These are phyloP conservation scores for Knoxdaviesia proteae DNA, from an alignment of 2,329 filamentous ascomycete species.

Conservation along the genomic window DNA sequence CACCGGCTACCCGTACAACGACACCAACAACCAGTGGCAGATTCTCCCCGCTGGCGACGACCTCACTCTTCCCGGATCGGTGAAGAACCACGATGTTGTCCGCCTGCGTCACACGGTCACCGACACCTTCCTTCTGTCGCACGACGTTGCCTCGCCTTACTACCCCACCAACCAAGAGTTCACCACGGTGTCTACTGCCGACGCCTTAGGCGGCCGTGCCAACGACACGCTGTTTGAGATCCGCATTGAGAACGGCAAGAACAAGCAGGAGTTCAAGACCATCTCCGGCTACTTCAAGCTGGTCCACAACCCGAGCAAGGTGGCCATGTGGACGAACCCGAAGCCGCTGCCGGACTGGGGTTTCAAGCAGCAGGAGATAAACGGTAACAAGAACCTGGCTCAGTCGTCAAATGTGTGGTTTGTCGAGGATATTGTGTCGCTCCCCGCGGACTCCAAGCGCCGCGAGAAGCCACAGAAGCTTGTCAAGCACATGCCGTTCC, in stretches of 20 bases:
- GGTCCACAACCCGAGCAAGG: slow-evolving; percentile 81
- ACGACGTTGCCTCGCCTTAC: slow-evolving; percentile 92
- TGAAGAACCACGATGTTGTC: slow-evolving; percentile 70
- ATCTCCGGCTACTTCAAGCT: slow-evolving; percentile 90
- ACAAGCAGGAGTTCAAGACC: slow-evolving; percentile 67
- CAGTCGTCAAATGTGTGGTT: slow-evolving; percentile 89
- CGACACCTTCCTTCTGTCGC: slow-evolving; percentile 68
- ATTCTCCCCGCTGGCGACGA: slow-evolving; percentile 51
- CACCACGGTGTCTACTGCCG: slow-evolving; percentile 55
- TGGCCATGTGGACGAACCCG: slow-evolving; percentile 97
- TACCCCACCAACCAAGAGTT: slow-evolving; percentile 98
- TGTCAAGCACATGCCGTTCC: slow-evolving; percentile 69
- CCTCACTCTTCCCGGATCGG: slow-evolving; percentile 21
- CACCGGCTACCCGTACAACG: slow-evolving; percentile 92
- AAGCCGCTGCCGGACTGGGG: slow-evolving; percentile 94
- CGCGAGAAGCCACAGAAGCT: slow-evolving; percentile 55
- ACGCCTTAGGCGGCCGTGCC: slow-evolving; percentile 51
- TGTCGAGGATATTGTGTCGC: slow-evolving; percentile 72
- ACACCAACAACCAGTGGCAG: slow-evolving; percentile 98
- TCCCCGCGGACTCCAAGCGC: slow-evolving; percentile 51
- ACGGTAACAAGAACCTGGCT: slow-evolving; percentile 89
- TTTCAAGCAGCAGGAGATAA: slow-evolving; percentile 95
- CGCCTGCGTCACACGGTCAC: slow-evolving; percentile 75
- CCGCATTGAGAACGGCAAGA: slow-evolving; percentile 69
- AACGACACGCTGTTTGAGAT: slow-evolving; percentile 92